Conservation (phyloP, 129 eudicot genomes). For the Flaveria bidentis region DNA sequence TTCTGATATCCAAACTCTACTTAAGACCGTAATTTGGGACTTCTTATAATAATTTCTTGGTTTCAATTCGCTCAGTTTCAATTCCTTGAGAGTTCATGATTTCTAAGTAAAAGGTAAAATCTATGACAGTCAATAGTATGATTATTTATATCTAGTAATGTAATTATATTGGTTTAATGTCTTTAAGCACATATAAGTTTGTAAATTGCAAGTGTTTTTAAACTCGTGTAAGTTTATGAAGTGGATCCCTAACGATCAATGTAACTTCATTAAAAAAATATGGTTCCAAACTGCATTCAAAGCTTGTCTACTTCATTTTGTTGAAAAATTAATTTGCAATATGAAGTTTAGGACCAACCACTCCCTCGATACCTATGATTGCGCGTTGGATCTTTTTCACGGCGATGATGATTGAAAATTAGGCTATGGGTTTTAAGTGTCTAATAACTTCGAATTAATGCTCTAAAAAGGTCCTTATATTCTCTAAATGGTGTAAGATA, state of each 20-base stretch:
- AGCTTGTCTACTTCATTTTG: slow-evolving; percentile 11
- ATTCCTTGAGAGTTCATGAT: too few relatives aligned
- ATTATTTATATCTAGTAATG: not conserved
- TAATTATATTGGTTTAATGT: not conserved
- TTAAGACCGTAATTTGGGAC: too few relatives aligned
- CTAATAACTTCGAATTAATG: not conserved
- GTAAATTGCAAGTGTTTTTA: not conserved
- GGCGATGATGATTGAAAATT: not conserved
- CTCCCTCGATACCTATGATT: not conserved
- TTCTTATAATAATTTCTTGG: too few relatives aligned
- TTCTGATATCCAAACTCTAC: too few relatives aligned
- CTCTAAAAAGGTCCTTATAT: not conserved
- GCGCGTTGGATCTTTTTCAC: not conserved
- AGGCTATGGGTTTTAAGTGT: not conserved
- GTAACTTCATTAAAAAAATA: not conserved
- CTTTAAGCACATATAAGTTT: not conserved
- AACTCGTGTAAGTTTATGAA: not conserved
- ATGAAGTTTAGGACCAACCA: not conserved
- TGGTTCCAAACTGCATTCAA: slow-evolving; percentile 10
- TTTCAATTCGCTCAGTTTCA: too few relatives aligned
- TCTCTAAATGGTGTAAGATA: not conserved
- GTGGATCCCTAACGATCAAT: not conserved
- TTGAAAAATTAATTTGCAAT: not conserved
- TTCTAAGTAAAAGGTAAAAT: too few relatives aligned
- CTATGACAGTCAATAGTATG: not conserved